A percentile compares a stretch with the other conserved stretches of the same genome.
Evolutionary conservation across 345 rosid species (phyloP).

Genomic region (Acer campestre): DNA sequence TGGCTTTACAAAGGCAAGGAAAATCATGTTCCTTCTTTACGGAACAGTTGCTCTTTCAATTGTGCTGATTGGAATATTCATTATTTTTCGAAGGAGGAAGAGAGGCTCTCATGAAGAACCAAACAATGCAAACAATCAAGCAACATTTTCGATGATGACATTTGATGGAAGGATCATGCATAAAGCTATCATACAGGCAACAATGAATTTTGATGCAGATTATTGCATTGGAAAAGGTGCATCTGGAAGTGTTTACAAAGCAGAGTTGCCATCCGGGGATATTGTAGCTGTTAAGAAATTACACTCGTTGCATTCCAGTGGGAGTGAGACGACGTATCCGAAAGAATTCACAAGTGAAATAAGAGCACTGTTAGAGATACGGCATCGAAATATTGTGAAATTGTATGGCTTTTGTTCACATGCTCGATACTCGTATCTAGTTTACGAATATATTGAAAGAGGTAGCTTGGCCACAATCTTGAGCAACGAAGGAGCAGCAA

Average conservation of each 20-base stretch:
- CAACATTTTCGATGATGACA: background rate
- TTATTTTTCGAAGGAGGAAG: background rate
- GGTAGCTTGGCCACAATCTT: slow-evolving; percentile 12
- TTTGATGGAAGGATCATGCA: slow-evolving; percentile 23
- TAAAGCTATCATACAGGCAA: slow-evolving; percentile 17
- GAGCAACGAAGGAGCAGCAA: background rate
- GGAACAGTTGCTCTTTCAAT: too few species aligned
- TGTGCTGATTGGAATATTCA: background rate
- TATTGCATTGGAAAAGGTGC: slow-evolving; percentile 27
- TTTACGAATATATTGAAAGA: slow-evolving; percentile 21
- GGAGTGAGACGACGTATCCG: background rate
- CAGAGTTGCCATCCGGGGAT: background rate
- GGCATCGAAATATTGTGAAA: slow-evolving; percentile 1
- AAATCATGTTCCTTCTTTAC: background rate
- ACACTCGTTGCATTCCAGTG: background rate
- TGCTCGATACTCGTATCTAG: slow-evolving; percentile 2
- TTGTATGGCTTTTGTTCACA: slow-evolving; percentile 6
- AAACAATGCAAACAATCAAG: too few species aligned
- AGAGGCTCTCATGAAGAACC: background rate
- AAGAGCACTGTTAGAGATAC: slow-evolving; percentile 15
- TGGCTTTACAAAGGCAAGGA: too few species aligned
- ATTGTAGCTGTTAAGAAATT: slow-evolving; percentile 18
- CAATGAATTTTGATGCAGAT: slow-evolving; percentile 10
- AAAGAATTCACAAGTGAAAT: slow-evolving; percentile 10
- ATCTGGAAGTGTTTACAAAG: background rate